Conservation (phyloP, 2,329 filamentous ascomycete genomes). For the Paraconiothyrium brasiliense region DNA sequence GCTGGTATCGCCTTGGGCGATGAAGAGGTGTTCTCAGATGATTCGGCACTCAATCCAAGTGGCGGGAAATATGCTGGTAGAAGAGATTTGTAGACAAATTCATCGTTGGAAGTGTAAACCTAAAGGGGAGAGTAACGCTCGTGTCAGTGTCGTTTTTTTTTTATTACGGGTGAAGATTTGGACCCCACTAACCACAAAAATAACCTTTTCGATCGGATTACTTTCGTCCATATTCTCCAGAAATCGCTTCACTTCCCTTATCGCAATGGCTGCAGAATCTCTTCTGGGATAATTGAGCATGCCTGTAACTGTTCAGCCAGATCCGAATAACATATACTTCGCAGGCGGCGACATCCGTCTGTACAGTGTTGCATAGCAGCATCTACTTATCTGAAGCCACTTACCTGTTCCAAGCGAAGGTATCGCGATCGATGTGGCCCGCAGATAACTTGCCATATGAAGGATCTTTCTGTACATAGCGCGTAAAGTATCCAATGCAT, state of each 20-base stretch:
- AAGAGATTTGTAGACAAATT: conserved; percentile 43
- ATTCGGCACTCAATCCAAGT: conserved; percentile 24
- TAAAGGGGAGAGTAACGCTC: conserved; percentile 25
- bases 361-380: background rate
- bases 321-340: conserved; percentile 7
- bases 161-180: background rate
- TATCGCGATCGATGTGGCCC: conserved; percentile 43
- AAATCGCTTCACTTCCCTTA: conserved; percentile 46
- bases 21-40: conserved; percentile 10
- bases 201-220: conserved; percentile 38
- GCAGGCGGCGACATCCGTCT: background rate
- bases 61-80: conserved; percentile 46
- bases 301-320: conserved; percentile 16
- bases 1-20: conserved; percentile 13
- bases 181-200: background rate
- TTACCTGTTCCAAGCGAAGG: conserved; percentile 41
- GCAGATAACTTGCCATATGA: conserved; percentile 31
- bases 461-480: conserved; percentile 42
- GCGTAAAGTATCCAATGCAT: conserved; percentile 36
- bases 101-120: conserved; percentile 41
- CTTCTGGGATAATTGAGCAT: conserved; percentile 28
- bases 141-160: background rate
- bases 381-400: conserved; percentile 27
- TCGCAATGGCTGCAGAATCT: conserved; percentile 41
- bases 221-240: conserved; percentile 34